Evolutionary conservation across 805 yeast genomes (phyloP), one percentile per base, ranked within the genome.

Genomic region (Metschnikowia matae): DNA sequence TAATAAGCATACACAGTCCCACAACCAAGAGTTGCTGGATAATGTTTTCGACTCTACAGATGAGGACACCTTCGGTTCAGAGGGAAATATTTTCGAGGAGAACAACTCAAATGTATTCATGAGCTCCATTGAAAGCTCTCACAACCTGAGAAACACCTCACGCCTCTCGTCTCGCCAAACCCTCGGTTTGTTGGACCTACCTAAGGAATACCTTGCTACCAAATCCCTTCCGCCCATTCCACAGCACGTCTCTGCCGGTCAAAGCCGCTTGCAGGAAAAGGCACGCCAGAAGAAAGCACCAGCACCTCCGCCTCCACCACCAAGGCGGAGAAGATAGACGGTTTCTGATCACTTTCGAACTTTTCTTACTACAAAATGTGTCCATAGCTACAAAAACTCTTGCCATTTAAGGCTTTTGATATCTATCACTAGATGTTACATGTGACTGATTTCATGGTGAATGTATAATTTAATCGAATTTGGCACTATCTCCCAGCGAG

Each of bases 251-350:
- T 44, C 46, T 44, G 46, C 46, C 15, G 46, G 46, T 13, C 46
- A 35, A 15, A 14, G 62, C 59, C 14, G 42, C 48, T 50, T 47
- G 2, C 49, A 44, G 50, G 62, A 40, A 35, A 71, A 70, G 47
- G 72, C 74, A 13, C 51, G 58, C 44, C 62, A 48, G 45, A 70
- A 71, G 50, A 65, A 61, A 46, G 68, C 75, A 1, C 75, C 78
- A 1, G 74, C 75, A 4, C 76, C 76, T 6, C 76, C 75, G 2
- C 68, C 69, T 5, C 59, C 64, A 11, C 60, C 60, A 7, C 53
- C 55, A n/a, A 50, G 58, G 14, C 46, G 51, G 23, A 50, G 56
- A 44, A 35, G 33, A 31, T 35, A 36, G 32, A 18, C 31, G 29
- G 29, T 26, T 3, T 26, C 14, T 23, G 17, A 17, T 37, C 21